These are phyloP conservation scores for Calonectria pseudoreteaudii DNA, from an alignment of 2,329 filamentous ascomycete species.

Conservation along the genomic window DNA sequence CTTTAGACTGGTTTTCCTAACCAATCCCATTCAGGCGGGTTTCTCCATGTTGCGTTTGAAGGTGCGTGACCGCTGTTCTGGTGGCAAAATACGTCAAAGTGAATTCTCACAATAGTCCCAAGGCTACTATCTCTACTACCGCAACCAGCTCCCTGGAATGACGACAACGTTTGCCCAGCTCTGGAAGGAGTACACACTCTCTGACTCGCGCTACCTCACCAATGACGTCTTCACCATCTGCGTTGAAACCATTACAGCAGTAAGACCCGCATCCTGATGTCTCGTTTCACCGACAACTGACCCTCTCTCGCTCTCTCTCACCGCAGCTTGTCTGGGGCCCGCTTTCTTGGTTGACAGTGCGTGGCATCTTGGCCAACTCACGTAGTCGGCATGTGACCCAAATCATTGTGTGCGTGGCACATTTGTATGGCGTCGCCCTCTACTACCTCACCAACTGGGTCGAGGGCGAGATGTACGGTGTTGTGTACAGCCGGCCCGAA, in stretches of 20 bases:
- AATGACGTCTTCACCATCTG: slow-evolving; percentile 87
- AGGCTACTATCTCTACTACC: slow-evolving; percentile 83
- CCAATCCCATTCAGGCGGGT: slow-evolving; percentile 61
- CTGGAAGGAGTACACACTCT: slow-evolving; percentile 93
- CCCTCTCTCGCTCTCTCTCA: slow-evolving; percentile 9
- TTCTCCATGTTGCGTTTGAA: slow-evolving; percentile 85
- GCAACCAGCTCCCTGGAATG: slow-evolving; percentile 71
- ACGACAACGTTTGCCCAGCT: slow-evolving; percentile 84
- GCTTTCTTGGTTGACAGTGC: slow-evolving; percentile 63
- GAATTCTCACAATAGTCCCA: slow-evolving; percentile 2
- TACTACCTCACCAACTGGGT: slow-evolving; percentile 70
- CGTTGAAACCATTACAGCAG: slow-evolving; percentile 85
- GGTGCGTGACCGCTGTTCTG: slow-evolving; percentile 56
- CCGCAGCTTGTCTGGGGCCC: slow-evolving; percentile 67
- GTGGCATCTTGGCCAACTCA: slow-evolving; percentile 57
- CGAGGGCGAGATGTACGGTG: slow-evolving; percentile 58
- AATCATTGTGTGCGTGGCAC: slow-evolving; percentile 62
- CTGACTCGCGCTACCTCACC: slow-evolving; percentile 88
- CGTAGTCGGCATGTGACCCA: slow-evolving; percentile 64
- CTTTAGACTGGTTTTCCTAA: background rate
- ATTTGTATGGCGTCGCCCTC: slow-evolving; percentile 71
- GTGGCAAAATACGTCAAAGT: background rate
- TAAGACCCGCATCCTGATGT: slow-evolving; percentile 53
- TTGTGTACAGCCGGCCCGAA: slow-evolving; percentile 69
- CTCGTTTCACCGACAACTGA: background rate